Evolutionary conservation across 2,329 filamentous ascomycete genomes (phyloP), one percentile per base, ranked within the genome.

Genomic region (Catunica adiposa): DNA sequence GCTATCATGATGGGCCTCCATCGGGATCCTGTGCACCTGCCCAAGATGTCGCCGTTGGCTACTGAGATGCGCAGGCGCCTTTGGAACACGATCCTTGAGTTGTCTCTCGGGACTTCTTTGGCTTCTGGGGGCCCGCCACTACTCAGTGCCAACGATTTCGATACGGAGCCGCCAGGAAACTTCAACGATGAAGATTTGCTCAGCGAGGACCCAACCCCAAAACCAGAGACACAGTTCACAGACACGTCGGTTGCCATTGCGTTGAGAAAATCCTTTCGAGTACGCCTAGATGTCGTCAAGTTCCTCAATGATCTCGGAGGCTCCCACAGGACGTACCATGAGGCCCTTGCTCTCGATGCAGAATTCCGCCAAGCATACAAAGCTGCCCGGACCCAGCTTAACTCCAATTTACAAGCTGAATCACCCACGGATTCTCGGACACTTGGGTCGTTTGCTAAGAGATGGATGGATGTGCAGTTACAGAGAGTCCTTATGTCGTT

Each of bases 401-500:
- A 67, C 17, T 54, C 40, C 7, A 64, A 62, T 34, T 54, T 47
- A 3, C 37, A 52, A 17, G 20, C n/a, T 8, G 1, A 52, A 23
- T 3, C 55, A 60, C 62, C 14, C 46, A 38, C 2, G 61, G 63
- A 0, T 66, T 64, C 0, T 64, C 67, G 0, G 57, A 60, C 0
- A 17, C 15, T 23, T 8, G 23, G 14, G 9, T 26, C 40, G 14
- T 75, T 76, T 54, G 69, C 71, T n/a, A 62, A 70, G 3, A 69
- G 70, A 2, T 60, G 74, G 0, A 62, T 77, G 4, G 73, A 79
- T 26, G 68, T 77, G 44, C 63, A 78, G 22, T 69, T 79, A 58
- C 71, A 74, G 25, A 74, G 77, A 7, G 79, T 77, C 61, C 63
- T 82, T 2, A 67, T 76, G 4, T 67, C 73, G 0, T 68, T 84